Percentiles rank a stretch among this genome's conserved stretches.
phyloP scores from a whole-genome alignment of 2,329 filamentous ascomycete genomes.

The Penicillium sp. region DNA sequence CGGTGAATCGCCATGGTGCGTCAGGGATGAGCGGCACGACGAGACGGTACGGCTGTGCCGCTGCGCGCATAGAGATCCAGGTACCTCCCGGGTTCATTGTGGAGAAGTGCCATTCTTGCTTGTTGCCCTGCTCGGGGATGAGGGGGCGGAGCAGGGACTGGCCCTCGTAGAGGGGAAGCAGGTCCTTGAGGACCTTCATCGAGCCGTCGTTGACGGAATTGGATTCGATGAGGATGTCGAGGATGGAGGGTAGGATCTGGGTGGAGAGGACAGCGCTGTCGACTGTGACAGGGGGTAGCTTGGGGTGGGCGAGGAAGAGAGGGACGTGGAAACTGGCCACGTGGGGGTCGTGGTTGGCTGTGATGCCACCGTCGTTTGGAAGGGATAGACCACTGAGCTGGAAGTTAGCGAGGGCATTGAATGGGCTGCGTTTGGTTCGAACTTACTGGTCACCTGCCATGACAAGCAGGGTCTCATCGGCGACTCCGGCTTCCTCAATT shows the following conservation, averaged over 20 bases:
- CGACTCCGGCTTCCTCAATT: conserved; percentile 27
- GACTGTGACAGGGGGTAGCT: conserved; percentile 22
- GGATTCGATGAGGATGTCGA: conserved; percentile 46
- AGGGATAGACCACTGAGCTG: conserved; percentile 24
- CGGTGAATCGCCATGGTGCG: conserved; percentile 44
- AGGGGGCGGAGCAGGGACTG: conserved; percentile 47
- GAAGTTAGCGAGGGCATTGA: not conserved
- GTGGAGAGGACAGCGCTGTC: conserved; percentile 21
- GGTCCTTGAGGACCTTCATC: conserved; percentile 34
- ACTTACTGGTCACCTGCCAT: conserved; percentile 31
- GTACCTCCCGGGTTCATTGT: conserved; percentile 38
- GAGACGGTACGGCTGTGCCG: conserved; percentile 73
- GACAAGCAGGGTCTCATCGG: conserved; percentile 30
- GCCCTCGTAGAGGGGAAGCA: conserved; percentile 47
- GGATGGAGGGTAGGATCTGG: conserved; percentile 47
- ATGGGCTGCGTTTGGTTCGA: too few relatives aligned
- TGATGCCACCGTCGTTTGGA: conserved; percentile 27
- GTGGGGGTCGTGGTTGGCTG: conserved; percentile 29
- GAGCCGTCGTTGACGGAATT: conserved; percentile 39
- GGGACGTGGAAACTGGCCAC: conserved; percentile 28
- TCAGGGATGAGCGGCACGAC: conserved; percentile 73
- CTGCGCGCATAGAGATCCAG: conserved; percentile 62
- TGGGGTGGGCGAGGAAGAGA: conserved; percentile 26
- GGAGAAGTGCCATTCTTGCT: conserved; percentile 35
- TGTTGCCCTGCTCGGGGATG: conserved; percentile 32